Percentiles rank a stretch among this genome's conserved stretches.
These are phyloP conservation scores for Sinapis alba DNA, from an alignment of 441 rosid genomes.

Conservation along the genomic window DNA sequence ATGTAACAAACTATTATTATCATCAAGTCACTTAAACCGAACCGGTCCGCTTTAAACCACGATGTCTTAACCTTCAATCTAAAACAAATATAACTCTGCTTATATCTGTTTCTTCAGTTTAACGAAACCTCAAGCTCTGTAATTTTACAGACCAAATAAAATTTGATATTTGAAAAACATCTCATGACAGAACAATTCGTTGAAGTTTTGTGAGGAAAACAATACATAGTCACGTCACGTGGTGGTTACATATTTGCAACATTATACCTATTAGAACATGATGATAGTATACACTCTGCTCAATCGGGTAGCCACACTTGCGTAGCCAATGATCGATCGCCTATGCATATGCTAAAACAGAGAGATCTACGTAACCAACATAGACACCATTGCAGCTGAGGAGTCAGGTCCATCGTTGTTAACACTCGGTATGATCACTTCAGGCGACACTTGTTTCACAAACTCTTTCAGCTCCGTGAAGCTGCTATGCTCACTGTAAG, in stretches of 20 bases:
- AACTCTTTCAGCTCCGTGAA: constrained; percentile 82
- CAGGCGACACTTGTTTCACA: constrained; percentile 73
- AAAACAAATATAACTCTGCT: too few species aligned
- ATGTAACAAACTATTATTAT: neutral
- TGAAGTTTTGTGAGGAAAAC: neutral
- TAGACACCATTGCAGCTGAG: constrained; percentile 75
- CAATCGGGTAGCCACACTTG: neutral
- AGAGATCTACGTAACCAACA: constrained; percentile 49
- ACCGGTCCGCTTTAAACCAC: too few species aligned
- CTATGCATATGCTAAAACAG: neutral
- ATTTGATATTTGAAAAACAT: neutral
- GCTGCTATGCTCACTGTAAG: constrained; percentile 95
- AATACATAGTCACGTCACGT: neutral
- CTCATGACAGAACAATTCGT: neutral
- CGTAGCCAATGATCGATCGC: neutral
- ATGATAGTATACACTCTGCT: neutral
- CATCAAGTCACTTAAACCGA: neutral
- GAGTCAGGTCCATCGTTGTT: constrained; percentile 83
- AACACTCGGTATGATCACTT: constrained; percentile 82
- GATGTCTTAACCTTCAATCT: too few species aligned
- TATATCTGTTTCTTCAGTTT: too few species aligned
- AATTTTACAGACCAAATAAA: too few species aligned
- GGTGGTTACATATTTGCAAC: neutral
- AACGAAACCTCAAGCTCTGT: too few species aligned
- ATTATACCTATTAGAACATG: neutral